A percentile compares a stretch with the other conserved stretches of the same genome.
Conservation (phyloP, 805 yeast genomes). For the Metschnikowia lunata region DNA sequence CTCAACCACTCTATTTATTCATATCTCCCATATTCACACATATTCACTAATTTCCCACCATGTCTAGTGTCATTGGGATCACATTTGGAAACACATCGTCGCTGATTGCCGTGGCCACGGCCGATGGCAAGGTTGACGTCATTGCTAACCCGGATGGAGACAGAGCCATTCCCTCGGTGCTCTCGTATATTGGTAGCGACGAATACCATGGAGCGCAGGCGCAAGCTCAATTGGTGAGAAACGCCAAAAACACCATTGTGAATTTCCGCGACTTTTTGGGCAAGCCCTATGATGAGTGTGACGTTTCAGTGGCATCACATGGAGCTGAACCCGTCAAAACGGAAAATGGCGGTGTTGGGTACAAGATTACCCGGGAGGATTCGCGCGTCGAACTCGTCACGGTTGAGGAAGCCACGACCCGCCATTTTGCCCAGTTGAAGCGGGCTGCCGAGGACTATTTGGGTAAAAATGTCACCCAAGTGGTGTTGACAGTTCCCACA, state of each 20-base stretch:
- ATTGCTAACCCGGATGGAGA: conserved; percentile 99
- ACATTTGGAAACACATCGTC: conserved; percentile 96
- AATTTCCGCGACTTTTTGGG: conserved; percentile 95
- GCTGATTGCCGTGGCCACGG: conserved; percentile 80
- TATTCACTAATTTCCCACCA: conserved; percentile 3
- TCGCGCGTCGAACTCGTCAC: conserved; percentile 51
- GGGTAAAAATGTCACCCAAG: conserved; percentile 76
- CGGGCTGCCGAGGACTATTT: conserved; percentile 89
- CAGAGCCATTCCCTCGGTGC: conserved; percentile 89
- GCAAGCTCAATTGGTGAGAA: conserved; percentile 84
- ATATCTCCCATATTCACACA: too few relatives aligned
- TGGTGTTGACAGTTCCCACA: conserved; percentile 87
- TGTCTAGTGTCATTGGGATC: conserved; percentile 75
- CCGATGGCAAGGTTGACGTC: conserved; percentile 91
- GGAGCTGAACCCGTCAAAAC: conserved; percentile 60
- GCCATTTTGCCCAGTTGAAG: conserved; percentile 80
- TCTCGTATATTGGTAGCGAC: conserved; percentile 88
- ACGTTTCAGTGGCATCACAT: conserved; percentile 52
- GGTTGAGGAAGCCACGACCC: conserved; percentile 72
- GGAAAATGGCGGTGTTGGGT: conserved; percentile 63
- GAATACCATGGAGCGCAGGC: conserved; percentile 99
- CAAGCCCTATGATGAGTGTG: conserved; percentile 62
- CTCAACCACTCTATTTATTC: too few relatives aligned
- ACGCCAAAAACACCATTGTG: conserved; percentile 78
- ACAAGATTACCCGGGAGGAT: conserved; percentile 50